Evolutionary conservation across 192 early-diverging fungal genomes (phyloP).

Genomic region (Backusella tuberculispora): DNA sequence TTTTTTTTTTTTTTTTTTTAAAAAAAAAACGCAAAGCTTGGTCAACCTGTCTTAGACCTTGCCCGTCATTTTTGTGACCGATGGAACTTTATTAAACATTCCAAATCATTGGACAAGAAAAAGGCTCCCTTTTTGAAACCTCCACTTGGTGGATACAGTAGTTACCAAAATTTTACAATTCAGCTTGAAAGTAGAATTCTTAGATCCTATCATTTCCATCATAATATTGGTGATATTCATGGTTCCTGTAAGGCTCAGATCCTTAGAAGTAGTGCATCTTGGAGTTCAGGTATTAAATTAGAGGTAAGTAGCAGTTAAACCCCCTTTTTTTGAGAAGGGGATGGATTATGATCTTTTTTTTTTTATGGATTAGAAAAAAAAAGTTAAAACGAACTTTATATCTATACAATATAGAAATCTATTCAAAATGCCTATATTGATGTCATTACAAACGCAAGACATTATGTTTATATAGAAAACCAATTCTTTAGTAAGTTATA

Average conservation of each 20-base stretch:
- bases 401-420: conserved; percentile 46
- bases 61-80: conserved; percentile 83
- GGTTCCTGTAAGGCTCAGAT: conserved; percentile 66
- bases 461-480: conserved; percentile 90
- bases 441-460: conserved; percentile 68
- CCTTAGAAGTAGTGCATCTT: conserved; percentile 65
- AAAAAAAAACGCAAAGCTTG: conserved; percentile 38
- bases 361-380: not conserved
- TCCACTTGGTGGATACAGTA: conserved; percentile 32
- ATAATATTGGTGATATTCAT: conserved; percentile 52
- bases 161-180: conserved; percentile 22
- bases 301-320: conserved; percentile 41
- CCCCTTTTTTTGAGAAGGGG: too few relatives aligned
- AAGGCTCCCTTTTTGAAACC: conserved; percentile 71
- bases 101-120: conserved; percentile 57
- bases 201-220: conserved; percentile 48
- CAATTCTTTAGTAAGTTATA: conserved; percentile 78
- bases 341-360: too few relatives aligned
- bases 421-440: conserved; percentile 81
- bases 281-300: conserved; percentile 66
- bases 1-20: not conserved
- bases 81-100: conserved; percentile 85
- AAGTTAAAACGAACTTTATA: too few relatives aligned
- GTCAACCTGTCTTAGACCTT: conserved; percentile 77
- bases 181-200: conserved; percentile 55